Evolutionary conservation across 768 basidiomycete genomes (phyloP).

Genomic region (Xerocomellus chrysenteron): DNA sequence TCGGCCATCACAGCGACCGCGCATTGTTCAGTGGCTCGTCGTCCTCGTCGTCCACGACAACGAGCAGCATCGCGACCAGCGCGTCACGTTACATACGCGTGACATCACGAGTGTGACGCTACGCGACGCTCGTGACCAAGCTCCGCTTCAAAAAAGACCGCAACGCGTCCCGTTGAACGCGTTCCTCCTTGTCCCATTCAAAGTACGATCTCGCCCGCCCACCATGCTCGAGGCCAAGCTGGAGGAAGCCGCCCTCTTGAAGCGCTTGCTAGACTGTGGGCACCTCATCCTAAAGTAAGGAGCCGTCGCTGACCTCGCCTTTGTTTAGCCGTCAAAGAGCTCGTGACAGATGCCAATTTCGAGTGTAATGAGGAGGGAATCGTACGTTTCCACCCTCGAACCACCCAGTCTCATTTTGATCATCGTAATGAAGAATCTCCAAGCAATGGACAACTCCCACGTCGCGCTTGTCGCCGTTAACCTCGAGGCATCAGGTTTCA

Average conservation of each 20-base stretch:
- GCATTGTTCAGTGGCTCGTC: background rate
- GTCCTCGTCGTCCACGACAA: background rate
- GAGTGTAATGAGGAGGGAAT: slow-evolving; percentile 96
- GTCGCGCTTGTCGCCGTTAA: slow-evolving; percentile 94
- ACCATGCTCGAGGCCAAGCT: slow-evolving; percentile 90
- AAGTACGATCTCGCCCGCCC: slow-evolving; percentile 4
- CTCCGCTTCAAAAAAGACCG: slow-evolving; percentile 35
- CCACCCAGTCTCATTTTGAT: background rate
- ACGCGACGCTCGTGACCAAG: slow-evolving; percentile 31
- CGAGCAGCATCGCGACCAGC: background rate
- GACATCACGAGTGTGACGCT: slow-evolving; percentile 28
- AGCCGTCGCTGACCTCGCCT: background rate
- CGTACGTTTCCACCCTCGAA: slow-evolving; percentile 38
- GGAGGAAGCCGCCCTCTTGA: slow-evolving; percentile 81
- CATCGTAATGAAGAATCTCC: slow-evolving; percentile 56
- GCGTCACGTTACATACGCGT: slow-evolving; percentile 25
- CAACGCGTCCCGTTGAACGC: slow-evolving; percentile 32
- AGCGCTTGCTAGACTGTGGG: slow-evolving; percentile 91
- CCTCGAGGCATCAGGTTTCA: slow-evolving; percentile 77
- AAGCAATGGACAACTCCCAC: slow-evolving; percentile 99
- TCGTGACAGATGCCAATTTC: slow-evolving; percentile 97
- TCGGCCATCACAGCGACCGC: background rate
- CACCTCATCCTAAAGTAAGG: background rate
- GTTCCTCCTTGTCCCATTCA: slow-evolving; percentile 1
- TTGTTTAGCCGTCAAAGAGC: slow-evolving; percentile 86